phyloP scores from a whole-genome alignment of 139 green algal species.

The Chlamydomonas asymmetrica region DNA sequence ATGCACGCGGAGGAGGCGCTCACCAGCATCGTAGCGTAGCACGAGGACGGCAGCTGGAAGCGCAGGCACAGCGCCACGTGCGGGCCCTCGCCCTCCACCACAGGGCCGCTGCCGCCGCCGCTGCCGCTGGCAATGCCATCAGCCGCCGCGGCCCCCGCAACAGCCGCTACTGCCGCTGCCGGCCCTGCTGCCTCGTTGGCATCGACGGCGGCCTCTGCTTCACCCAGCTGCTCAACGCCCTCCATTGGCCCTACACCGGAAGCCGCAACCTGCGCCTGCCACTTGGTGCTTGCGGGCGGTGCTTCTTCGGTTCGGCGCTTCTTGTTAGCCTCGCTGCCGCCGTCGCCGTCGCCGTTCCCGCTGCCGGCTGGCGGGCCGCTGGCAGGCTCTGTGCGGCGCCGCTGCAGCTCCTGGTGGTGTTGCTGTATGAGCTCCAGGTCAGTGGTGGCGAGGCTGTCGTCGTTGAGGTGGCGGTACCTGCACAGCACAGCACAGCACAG shows the following conservation, averaged over 20 bases:
- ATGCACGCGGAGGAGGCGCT: no score
- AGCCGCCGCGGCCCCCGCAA: not conserved
- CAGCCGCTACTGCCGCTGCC: not conserved
- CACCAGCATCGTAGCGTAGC: slow-evolving; percentile 95
- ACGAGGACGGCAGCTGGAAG: slow-evolving; percentile 81
- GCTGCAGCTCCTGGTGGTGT: not conserved
- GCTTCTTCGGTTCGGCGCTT: not conserved
- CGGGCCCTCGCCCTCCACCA: not conserved
- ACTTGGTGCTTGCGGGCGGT: not conserved
- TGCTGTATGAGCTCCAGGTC: slow-evolving; percentile 46
- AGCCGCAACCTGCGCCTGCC: not conserved
- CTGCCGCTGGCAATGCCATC: not conserved
- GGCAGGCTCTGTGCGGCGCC: not conserved
- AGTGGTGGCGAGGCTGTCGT: slow-evolving; percentile 55
- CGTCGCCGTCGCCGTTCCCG: not conserved
- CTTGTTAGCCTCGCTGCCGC: not conserved
- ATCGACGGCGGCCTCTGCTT: slow-evolving; percentile 11
- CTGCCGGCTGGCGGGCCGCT: not conserved
- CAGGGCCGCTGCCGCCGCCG: not conserved
- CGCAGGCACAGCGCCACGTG: slow-evolving; percentile 65
- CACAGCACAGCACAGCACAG: slow-evolving; percentile 15
- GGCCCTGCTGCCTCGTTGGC: not conserved
- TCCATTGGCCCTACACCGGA: slow-evolving; percentile 5
- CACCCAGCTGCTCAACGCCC: not conserved
- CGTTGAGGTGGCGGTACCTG: slow-evolving; percentile 62